These are phyloP conservation scores for Pythium dissimile DNA, from an alignment of 352 stramenopile genomes.

Conservation along the genomic window DNA sequence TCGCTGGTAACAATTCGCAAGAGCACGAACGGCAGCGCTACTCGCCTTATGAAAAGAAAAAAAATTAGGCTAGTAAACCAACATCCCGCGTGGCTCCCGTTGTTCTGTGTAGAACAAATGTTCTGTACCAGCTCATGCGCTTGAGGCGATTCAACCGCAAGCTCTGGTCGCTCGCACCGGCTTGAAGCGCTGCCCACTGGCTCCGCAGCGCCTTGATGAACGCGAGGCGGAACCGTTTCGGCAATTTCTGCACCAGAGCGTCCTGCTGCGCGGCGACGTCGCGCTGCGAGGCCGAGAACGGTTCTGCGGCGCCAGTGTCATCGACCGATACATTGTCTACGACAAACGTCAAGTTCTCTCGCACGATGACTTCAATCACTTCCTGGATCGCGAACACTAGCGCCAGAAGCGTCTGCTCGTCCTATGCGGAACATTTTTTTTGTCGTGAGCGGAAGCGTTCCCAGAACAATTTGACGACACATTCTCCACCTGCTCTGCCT, in stretches of 20 bases:
- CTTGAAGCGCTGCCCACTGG: slow-evolving; percentile 14
- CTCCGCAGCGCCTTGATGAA: slow-evolving; percentile 42
- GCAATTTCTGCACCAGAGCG: slow-evolving; percentile 33
- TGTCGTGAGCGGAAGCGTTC: not conserved
- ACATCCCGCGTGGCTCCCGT: not conserved
- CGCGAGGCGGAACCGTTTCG: slow-evolving; percentile 32
- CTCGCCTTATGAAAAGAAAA: slow-evolving; percentile 2
- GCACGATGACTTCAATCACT: slow-evolving; percentile 41
- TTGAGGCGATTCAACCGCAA: slow-evolving; percentile 26
- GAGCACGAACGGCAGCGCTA: slow-evolving; percentile 24
- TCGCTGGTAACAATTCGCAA: slow-evolving; percentile 57
- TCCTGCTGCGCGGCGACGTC: slow-evolving; percentile 31
- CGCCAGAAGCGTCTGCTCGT: slow-evolving; percentile 37
- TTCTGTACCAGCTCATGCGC: slow-evolving; percentile 38
- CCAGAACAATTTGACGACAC: too few species aligned
- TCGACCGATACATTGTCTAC: slow-evolving; percentile 15
- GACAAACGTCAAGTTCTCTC: slow-evolving; percentile 54
- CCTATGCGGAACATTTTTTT: slow-evolving; percentile 9
- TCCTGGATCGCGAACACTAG: slow-evolving; percentile 35
- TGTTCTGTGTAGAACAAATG: slow-evolving; percentile 1
- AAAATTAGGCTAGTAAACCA: not conserved
- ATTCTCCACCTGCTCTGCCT: slow-evolving; percentile 18
- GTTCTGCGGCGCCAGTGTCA: not conserved
- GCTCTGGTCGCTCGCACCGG: not conserved
- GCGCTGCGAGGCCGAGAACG: slow-evolving; percentile 22